These are phyloP conservation scores for Sorghum bicolor DNA, from an alignment of 176 grass and related monocot genomes.

Conservation along the genomic window DNA sequence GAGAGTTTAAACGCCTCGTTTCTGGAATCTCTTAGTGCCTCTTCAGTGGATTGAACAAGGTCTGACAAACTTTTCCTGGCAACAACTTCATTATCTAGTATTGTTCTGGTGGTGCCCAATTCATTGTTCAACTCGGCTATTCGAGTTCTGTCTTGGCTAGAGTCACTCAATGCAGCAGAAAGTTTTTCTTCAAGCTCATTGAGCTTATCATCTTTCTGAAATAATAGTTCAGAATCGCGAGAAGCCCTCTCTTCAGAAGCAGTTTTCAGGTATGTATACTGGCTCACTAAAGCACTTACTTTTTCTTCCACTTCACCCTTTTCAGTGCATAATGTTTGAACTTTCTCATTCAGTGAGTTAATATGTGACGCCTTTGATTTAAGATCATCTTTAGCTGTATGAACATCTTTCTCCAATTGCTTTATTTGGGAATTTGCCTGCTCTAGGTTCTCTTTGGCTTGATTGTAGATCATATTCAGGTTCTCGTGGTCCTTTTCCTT, in stretches of 20 bases:
- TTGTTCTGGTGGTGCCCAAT: slow-evolving; percentile 48
- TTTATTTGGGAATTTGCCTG: slow-evolving; percentile 64
- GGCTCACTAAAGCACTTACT: slow-evolving; percentile 48
- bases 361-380: slow-evolving; percentile 54
- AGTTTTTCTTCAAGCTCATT: slow-evolving; percentile 73
- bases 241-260: slow-evolving; percentile 61
- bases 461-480: slow-evolving; percentile 48
- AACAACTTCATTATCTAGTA: slow-evolving; percentile 60
- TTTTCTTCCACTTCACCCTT: slow-evolving; percentile 56
- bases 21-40: slow-evolving; percentile 57
- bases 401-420: slow-evolving; percentile 63
- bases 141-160: slow-evolving; percentile 37
- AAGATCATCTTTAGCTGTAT: slow-evolving; percentile 61
- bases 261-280: slow-evolving; percentile 56
- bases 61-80: slow-evolving; percentile 53
- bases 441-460: slow-evolving; percentile 52
- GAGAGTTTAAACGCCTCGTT: slow-evolving; percentile 61
- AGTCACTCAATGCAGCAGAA: slow-evolving; percentile 53
- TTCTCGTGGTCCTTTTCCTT: slow-evolving; percentile 67
- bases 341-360: slow-evolving; percentile 65
- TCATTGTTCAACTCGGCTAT: slow-evolving; percentile 63
- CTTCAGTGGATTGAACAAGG: slow-evolving; percentile 57
- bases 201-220: slow-evolving; percentile 59
- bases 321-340: slow-evolving; percentile 42
- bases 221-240: slow-evolving; percentile 57